Base-by-base conservation (phyloP, 2,329 filamentous ascomycete species). In the Fusarium paranaense region DNA sequence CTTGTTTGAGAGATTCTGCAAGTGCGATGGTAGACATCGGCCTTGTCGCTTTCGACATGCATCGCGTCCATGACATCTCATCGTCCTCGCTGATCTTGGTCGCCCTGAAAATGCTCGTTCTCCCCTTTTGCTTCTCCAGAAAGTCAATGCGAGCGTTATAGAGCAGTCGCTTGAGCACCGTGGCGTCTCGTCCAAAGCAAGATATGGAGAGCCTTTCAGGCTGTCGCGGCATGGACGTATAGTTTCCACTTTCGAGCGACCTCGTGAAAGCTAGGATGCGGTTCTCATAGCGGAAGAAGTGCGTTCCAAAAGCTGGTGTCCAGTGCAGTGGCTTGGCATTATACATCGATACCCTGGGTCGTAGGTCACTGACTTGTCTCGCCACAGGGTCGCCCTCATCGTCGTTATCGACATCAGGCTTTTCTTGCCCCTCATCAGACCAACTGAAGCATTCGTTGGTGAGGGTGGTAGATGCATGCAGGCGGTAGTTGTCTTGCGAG, bases 11-110 rank as follows among this genome's bases (percentile, higher is more conserved):
- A 1, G 38, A 27, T 11, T 76, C 65, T 6, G 67, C 71, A 0
- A 76, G 64, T 2, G 69, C 71, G n/a, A 76, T 72, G 1, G 74
- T 76, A 8, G 69, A 66, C 63, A 76, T 69, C 0, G 73, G 73
- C 8, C 73, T 61, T 2, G 71, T 72, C 2, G 68, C 64, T 13
- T 72, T 74, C 6, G 71, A 69, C 68, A 74, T 74, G 20, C 67
- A 72, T 7, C 56, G 62, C 6, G 50, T 54, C 71, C 71, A 74
- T n/a, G 33, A 6, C n/a, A 69, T 54, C 4, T 71, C 65, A 8
- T 69, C 52, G 1, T 38, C 52, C 0, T 37, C 40, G 3, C 25
- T 30, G 10, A 18, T 7, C 25, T 72, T 68, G 5, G 50, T 30
- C 0, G 71, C 62, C 4, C 68, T 62, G 10, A 58, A 74, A 27